Conservation (phyloP, 768 basidiomycete genomes). For the Gyrodon lividus region DNA sequence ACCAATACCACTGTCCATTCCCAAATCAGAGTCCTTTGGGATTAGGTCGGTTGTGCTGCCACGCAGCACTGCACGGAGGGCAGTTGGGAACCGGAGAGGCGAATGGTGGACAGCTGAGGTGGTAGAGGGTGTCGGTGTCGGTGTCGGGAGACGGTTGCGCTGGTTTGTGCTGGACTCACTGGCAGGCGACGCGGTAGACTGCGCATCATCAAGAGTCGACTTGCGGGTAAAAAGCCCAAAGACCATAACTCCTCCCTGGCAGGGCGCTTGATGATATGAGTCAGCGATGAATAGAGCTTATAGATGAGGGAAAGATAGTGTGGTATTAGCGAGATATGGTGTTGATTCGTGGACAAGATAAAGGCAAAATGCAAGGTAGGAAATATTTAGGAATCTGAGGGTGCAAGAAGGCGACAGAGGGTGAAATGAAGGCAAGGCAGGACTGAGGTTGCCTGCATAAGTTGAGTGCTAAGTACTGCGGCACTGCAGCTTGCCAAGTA, state of each 20-base stretch:
- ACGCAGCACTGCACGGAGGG: conserved; percentile 11
- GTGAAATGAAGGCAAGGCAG: conserved; percentile 10
- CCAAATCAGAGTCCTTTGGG: conserved; percentile 16
- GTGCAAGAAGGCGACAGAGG: background rate
- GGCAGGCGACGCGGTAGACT: conserved; percentile 3
- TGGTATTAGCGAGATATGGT: conserved; percentile 6
- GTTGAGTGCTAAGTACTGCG: no score
- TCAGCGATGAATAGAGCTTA: background rate
- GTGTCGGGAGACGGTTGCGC: conserved; percentile 46
- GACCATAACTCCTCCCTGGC: conserved; percentile 29
- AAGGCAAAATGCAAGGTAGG: background rate
- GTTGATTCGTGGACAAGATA: background rate
- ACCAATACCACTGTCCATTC: conserved; percentile 4
- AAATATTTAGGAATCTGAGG: background rate
- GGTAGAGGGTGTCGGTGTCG: conserved; percentile 55
- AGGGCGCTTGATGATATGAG: background rate
- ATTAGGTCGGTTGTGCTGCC: conserved; percentile 23
- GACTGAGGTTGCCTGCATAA: no score
- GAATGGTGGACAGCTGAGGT: conserved; percentile 29
- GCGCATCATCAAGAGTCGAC: conserved; percentile 10
- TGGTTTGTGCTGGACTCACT: conserved; percentile 1
- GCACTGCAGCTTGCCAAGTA: no score
- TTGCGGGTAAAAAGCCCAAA: conserved; percentile 44
- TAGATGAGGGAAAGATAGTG: background rate
- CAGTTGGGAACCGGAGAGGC: conserved; percentile 21